Evolutionary conservation across 2,329 filamentous ascomycete species (phyloP).

Genomic region (Fusarium sp.): DNA sequence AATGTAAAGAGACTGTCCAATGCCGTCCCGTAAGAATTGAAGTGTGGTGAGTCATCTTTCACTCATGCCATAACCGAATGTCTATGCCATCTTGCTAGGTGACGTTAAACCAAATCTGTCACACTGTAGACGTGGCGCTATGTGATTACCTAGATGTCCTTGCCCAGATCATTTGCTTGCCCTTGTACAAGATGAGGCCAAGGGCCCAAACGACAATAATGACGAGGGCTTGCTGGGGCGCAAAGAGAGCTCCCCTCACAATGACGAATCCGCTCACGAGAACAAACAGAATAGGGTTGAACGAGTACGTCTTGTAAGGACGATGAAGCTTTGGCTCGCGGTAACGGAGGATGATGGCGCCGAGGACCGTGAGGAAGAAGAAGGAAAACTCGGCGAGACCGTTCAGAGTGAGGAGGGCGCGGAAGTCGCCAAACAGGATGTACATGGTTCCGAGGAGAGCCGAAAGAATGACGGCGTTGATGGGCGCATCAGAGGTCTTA

Average conservation of each 20-base stretch:
- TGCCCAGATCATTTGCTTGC: slow-evolving; percentile 10
- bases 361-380: slow-evolving; percentile 72
- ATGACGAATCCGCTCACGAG: slow-evolving; percentile 71
- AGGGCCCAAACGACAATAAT: slow-evolving; percentile 63
- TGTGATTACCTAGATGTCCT: not conserved
- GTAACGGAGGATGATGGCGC: slow-evolving; percentile 66
- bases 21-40: not conserved
- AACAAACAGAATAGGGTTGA: slow-evolving; percentile 65
- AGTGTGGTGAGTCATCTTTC: not conserved
- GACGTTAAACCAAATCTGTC: not conserved
- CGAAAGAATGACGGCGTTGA: slow-evolving; percentile 65
- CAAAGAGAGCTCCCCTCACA: slow-evolving; percentile 68
- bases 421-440: slow-evolving; percentile 70
- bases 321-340: slow-evolving; percentile 65
- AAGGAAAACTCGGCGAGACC: slow-evolving; percentile 71
- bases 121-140: not conserved
- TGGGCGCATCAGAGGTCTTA: slow-evolving; percentile 60
- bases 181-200: slow-evolving; percentile 58
- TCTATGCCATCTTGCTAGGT: not conserved
- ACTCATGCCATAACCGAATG: not conserved
- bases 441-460: slow-evolving; percentile 65
- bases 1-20: not conserved
- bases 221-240: slow-evolving; percentile 64
- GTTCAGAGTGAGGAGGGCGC: slow-evolving; percentile 70
- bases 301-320: slow-evolving; percentile 66